A percentile compares a stretch with the other conserved stretches of the same genome.
These are phyloP conservation scores for Salicornia ramosissima DNA, from an alignment of 148 eudicot genomes.

Conservation along the genomic window DNA sequence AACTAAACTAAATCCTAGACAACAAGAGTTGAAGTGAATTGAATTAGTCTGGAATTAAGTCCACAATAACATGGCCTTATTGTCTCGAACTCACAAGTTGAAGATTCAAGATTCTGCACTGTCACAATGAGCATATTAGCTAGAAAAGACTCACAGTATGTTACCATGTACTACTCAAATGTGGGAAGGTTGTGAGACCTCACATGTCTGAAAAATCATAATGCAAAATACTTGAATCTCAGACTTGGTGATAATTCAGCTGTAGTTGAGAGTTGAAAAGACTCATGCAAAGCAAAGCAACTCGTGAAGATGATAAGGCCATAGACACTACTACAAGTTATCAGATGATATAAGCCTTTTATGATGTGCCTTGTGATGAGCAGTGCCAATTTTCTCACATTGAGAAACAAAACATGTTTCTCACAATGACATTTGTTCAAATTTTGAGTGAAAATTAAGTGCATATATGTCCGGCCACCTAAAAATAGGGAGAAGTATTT, in stretches of 20 bases:
- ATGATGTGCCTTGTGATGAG: not conserved
- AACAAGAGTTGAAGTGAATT: no score
- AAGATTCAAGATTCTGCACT: no score
- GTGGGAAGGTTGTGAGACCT: not conserved
- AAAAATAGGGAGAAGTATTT: no score
- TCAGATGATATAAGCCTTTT: not conserved
- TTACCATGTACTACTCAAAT: not conserved
- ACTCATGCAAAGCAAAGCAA: not conserved
- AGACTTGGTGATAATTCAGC: not conserved
- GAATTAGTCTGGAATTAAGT: no score
- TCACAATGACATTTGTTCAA: no score
- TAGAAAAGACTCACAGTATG: not conserved
- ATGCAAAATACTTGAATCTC: not conserved
- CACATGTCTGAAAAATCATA: not conserved
- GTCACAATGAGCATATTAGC: not conserved
- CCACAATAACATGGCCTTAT: no score
- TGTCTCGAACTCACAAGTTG: no score
- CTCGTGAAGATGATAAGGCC: not conserved
- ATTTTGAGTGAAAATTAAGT: no score
- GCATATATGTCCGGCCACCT: no score
- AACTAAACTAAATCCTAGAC: no score
- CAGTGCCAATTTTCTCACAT: no score
- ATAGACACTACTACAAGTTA: not conserved
- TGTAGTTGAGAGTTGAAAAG: not conserved
- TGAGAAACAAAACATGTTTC: no score